Percentiles rank a stretch among this genome's conserved stretches.
Evolutionary conservation across 768 basidiomycete species (phyloP).

Genomic region (Gelatoporia subvermispora): DNA sequence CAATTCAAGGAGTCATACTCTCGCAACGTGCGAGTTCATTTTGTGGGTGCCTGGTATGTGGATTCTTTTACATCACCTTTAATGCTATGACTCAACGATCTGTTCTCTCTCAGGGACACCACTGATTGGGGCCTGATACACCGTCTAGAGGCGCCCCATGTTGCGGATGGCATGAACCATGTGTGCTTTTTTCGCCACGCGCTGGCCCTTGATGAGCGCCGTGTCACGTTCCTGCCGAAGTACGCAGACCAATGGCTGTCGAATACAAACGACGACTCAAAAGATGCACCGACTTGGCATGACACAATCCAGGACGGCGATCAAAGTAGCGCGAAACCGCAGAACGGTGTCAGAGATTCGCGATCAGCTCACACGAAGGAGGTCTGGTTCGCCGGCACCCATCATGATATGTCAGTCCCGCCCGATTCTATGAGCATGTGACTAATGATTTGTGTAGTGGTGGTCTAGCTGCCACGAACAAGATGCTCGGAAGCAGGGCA

Average conservation of each 20-base stretch:
- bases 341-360: background rate
- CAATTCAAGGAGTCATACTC: constrained; percentile 26
- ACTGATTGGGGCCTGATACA: constrained; percentile 12
- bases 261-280: background rate
- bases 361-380: background rate
- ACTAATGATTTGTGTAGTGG: background rate
- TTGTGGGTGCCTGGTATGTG: constrained; percentile 30
- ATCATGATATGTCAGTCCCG: background rate
- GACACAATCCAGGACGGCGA: background rate
- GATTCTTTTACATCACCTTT: background rate
- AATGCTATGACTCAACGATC: background rate
- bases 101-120: constrained; percentile 12
- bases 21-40: constrained; percentile 23
- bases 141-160: constrained; percentile 3
- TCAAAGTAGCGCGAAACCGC: background rate
- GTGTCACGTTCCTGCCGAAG: background rate
- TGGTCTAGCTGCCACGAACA: background rate
- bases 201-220: background rate
- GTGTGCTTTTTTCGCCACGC: background rate
- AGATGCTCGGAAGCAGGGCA: background rate
- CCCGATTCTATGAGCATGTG: background rate
- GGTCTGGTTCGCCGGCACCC: background rate
- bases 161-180: background rate
- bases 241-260: background rate
- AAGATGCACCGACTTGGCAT: background rate